Evolutionary conservation across 192 early-diverging fungal species (phyloP).

Genomic region (Spinellus fusiger): DNA sequence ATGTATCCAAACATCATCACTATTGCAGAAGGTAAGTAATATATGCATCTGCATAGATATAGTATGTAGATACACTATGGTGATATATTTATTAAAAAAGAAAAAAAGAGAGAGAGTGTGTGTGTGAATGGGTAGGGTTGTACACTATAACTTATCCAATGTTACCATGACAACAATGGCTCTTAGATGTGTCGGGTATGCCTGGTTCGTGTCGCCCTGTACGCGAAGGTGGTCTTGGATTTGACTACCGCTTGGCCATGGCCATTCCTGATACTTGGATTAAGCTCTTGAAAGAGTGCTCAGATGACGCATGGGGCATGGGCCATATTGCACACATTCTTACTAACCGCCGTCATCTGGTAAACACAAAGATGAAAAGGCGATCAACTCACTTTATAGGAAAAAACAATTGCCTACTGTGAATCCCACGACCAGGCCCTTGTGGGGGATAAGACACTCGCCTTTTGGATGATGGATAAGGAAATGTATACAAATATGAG

Average conservation of each 20-base stretch:
- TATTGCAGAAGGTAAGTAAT: slow-evolving; percentile 77
- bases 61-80: too few relatives aligned
- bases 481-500: slow-evolving; percentile 99
- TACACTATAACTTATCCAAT: neutral
- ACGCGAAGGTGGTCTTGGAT: slow-evolving; percentile 87
- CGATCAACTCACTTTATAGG: slow-evolving; percentile 43
- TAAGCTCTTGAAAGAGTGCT: slow-evolving; percentile 88
- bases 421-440: slow-evolving; percentile 98
- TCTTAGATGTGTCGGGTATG: slow-evolving; percentile 94
- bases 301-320: slow-evolving; percentile 92
- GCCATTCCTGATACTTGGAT: slow-evolving; percentile 99
- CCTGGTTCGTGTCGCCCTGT: slow-evolving; percentile 88
- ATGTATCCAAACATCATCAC: slow-evolving; percentile 79
- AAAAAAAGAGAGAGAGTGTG: too few relatives aligned
- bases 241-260: slow-evolving; percentile 96
- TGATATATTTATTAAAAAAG: too few relatives aligned
- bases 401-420: slow-evolving; percentile 91
- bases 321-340: slow-evolving; percentile 79
- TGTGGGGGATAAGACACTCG: slow-evolving; percentile 96
- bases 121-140: too few relatives aligned
- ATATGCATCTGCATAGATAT: too few relatives aligned
- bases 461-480: slow-evolving; percentile 99
- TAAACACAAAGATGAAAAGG: slow-evolving; percentile 15
- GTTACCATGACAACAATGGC: too few relatives aligned
- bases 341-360: slow-evolving; percentile 84